Base-by-base conservation (phyloP, 352 stramenopile species). In the Globisporangium takayamanum region DNA sequence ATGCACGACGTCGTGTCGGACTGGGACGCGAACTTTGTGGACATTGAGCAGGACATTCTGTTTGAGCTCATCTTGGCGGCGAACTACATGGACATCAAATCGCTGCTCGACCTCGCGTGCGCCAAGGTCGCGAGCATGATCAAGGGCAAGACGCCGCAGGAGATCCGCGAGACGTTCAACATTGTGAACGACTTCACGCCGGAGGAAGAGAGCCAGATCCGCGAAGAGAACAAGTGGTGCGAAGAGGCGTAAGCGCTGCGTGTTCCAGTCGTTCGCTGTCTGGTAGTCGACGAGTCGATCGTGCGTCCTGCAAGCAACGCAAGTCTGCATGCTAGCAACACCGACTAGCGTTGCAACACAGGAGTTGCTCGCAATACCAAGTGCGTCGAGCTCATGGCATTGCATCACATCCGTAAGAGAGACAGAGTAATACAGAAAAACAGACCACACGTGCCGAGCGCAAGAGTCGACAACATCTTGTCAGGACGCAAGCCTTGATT, bases 71-170 rank as follows among this genome's bases (percentile, higher is more conserved):
- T 99, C 63, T 75, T 99, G 48, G 97, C 97, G 2, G 97, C 98
- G 30, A 99, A 99, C 73, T 99, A 99, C 85, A 99, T 99, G 95
- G 97, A 99, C 73, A 99, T 99, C 74, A 99, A 99, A 80, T 92
- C 83, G 55, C 70, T 97, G 57, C 71, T 98, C 85, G 84, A 99
- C 64, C 63, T 94, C 50, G 76, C 82, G 44, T 92, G 84, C 59
- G 86, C 84, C 28, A 99, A 98, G 81, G 93, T 94, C 18, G 95
- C 66, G n/a, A 94, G 80, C 54, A 94, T 96, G 81, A 96, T 96
- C 71, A 98, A 96, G 76, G 89, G 89, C 62, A 99, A 99, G 84
- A 99, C 95, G 12, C 96, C 98, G 4, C 96, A 99, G 76, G 97
- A 99, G 77, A 99, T 99, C 76, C 89, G 98, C 47, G 88, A 98